A percentile compares a stretch with the other conserved stretches of the same genome.
Evolutionary conservation across 768 basidiomycete species (phyloP).

Genomic region (Rhodocollybia butyracea): DNA sequence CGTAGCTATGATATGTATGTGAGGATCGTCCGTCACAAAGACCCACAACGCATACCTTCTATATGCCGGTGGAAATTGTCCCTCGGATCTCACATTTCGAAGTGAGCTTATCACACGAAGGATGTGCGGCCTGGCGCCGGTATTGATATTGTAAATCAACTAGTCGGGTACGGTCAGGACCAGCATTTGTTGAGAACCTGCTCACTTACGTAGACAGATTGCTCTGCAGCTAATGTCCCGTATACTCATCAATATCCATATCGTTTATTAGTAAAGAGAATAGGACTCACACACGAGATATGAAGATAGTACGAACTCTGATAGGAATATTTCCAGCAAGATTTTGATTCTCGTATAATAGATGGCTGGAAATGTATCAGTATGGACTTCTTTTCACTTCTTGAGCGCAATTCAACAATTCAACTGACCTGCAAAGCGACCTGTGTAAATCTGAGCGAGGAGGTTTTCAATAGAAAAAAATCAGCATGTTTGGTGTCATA

Average conservation of each 20-base stretch:
- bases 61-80: slow-evolving; percentile 11
- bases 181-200: not conserved
- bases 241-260: too few species aligned
- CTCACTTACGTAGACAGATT: slow-evolving; percentile 43
- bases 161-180: slow-evolving; percentile 8
- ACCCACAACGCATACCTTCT: slow-evolving; percentile 10
- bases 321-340: slow-evolving; percentile 17
- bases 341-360: slow-evolving; percentile 23
- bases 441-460: slow-evolving; percentile 26
- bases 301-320: slow-evolving; percentile 33
- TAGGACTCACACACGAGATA: slow-evolving; percentile 42
- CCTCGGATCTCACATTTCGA: not conserved
- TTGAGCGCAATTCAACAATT: not conserved
- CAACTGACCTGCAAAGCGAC: slow-evolving; percentile 21
- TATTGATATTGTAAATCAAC: slow-evolving; percentile 32
- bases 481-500: slow-evolving; percentile 6
- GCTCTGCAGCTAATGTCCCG: slow-evolving; percentile 41
- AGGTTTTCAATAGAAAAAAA: slow-evolving; percentile 17
- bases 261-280: not conserved
- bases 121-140: slow-evolving; percentile 13
- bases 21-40: not conserved
- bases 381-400: not conserved
- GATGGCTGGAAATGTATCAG: slow-evolving; percentile 11
- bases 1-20: slow-evolving; percentile 13
- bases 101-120: slow-evolving; percentile 18